These are phyloP conservation scores for Datura wrightii DNA, from an alignment of 257 asterid genomes.

Conservation along the genomic window DNA sequence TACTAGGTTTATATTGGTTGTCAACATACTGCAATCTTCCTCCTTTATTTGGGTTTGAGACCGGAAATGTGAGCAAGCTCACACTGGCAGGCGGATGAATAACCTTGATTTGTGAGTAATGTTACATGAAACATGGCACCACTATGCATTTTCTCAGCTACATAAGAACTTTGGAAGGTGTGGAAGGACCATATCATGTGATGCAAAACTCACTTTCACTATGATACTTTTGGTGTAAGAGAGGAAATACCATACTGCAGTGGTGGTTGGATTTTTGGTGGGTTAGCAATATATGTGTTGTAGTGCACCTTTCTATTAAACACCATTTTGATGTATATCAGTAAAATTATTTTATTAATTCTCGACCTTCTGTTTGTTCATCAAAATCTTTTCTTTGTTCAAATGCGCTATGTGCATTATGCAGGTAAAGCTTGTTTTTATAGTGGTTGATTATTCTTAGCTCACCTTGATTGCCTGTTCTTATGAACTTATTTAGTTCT, in stretches of 20 bases:
- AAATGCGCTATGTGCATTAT: background rate
- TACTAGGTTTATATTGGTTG: constrained; percentile 21
- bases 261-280: constrained; percentile 17
- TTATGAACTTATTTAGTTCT: constrained; percentile 18
- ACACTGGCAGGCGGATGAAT: background rate
- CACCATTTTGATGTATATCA: background rate
- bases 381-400: constrained; percentile 9
- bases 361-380: background rate
- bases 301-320: background rate
- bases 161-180: background rate
- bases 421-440: background rate
- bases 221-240: background rate
- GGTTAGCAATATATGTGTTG: background rate
- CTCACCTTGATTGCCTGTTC: background rate
- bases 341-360: constrained; percentile 9
- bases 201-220: background rate
- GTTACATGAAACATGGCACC: background rate
- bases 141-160: background rate
- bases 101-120: background rate
- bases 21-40: background rate
- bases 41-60: constrained; percentile 5
- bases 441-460: background rate
- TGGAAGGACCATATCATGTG: background rate
- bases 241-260: background rate
- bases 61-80: background rate